Evolutionary conservation across 305 asterid genomes (phyloP).

Genomic region (Nicotiana rustica): DNA sequence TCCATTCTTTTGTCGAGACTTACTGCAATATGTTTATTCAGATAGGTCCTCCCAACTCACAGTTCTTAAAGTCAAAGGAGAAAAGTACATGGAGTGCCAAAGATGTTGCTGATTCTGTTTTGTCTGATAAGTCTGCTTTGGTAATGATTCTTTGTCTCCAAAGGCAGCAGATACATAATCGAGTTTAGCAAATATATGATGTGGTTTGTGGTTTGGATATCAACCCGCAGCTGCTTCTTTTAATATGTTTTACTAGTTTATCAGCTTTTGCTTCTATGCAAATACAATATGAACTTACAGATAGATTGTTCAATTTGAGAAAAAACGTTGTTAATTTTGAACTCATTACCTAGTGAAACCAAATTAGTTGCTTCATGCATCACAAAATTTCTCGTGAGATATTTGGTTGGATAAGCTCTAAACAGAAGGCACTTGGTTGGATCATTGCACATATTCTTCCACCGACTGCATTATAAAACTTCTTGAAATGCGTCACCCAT

Average conservation of each 20-base stretch:
- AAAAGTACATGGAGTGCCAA: constrained; percentile 83
- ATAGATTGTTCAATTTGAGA: constrained; percentile 9
- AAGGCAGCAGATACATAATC: not conserved
- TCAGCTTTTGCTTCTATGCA: constrained; percentile 2
- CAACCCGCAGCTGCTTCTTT: not conserved
- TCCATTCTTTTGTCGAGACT: constrained; percentile 31
- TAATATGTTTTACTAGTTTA: constrained; percentile 24
- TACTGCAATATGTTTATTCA: constrained; percentile 49
- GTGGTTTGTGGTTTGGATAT: constrained; percentile 21
- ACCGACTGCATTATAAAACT: not conserved
- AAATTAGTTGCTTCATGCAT: constrained; percentile 22
- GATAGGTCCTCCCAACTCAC: constrained; percentile 91
- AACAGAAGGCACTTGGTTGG: constrained; percentile 19
- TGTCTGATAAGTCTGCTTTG: constrained; percentile 94
- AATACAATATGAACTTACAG: not conserved
- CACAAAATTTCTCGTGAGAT: constrained; percentile 2
- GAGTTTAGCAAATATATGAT: constrained; percentile 13
- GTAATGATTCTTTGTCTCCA: constrained; percentile 50
- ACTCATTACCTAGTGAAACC: not conserved
- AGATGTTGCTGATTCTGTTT: constrained; percentile 88
- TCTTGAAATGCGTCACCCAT: constrained; percentile 7
- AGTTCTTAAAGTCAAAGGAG: constrained; percentile 79
- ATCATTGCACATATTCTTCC: constrained; percentile 19
- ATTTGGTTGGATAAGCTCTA: constrained; percentile 12
- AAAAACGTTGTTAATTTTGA: constrained; percentile 7